These are phyloP conservation scores for Puccinia coronata DNA, from an alignment of 1,284 basidiomycete species.

Conservation along the genomic window DNA sequence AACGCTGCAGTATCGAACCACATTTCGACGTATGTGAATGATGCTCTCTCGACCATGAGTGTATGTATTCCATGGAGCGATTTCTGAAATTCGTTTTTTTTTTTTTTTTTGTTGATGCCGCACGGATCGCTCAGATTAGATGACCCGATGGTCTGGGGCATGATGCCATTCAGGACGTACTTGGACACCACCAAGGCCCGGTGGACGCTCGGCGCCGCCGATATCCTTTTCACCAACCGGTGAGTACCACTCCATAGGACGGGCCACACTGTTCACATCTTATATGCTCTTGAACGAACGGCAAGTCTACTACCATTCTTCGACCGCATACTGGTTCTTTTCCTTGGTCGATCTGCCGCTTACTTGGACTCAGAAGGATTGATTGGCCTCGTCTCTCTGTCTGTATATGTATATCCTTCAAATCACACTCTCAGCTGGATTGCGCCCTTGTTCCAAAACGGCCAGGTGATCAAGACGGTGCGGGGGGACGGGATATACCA, in stretches of 20 bases:
- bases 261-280: too few relatives aligned
- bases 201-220: conserved; percentile 86
- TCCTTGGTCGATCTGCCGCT: too few relatives aligned
- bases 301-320: too few relatives aligned
- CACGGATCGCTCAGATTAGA: conserved; percentile 52
- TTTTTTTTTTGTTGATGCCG: too few relatives aligned
- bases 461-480: conserved; percentile 91
- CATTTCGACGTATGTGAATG: conserved; percentile 35
- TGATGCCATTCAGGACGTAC: conserved; percentile 65
- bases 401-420: too few relatives aligned
- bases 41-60: not conserved
- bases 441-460: conserved; percentile 68
- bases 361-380: too few relatives aligned
- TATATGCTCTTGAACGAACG: too few relatives aligned
- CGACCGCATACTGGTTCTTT: too few relatives aligned
- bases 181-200: conserved; percentile 66
- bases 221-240: conserved; percentile 89
- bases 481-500: conserved; percentile 88
- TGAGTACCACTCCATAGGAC: conserved; percentile 1
- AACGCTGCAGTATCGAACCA: conserved; percentile 43
- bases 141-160: conserved; percentile 73
- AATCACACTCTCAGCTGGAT: too few relatives aligned
- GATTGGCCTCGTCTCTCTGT: not conserved
- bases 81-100: too few relatives aligned
- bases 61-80: too few relatives aligned